phyloP scores from a whole-genome alignment of 2,329 filamentous ascomycete species.

The Cladosporium sp. region DNA sequence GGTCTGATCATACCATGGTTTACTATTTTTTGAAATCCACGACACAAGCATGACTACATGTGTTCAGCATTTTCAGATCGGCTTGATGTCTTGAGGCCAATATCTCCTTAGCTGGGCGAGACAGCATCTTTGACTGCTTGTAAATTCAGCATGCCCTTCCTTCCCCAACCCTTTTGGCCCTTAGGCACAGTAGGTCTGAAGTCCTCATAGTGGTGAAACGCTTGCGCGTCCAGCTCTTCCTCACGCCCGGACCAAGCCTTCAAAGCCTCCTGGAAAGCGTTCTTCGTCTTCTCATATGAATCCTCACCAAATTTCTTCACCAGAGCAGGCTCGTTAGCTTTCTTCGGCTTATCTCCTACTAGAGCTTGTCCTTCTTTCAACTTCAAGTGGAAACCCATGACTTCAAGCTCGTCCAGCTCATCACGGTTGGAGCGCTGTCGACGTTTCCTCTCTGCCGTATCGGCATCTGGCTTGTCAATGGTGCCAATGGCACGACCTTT shows the following conservation, averaged over 20 bases:
- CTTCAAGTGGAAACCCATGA: constrained; percentile 31
- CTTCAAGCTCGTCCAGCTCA: constrained; percentile 23
- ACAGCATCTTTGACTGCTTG: constrained; percentile 16
- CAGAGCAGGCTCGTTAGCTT: constrained; percentile 22
- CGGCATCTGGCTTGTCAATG: constrained; percentile 22
- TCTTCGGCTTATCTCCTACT: constrained; percentile 21
- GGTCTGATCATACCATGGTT: too few species aligned
- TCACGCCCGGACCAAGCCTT: constrained; percentile 24
- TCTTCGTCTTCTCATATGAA: constrained; percentile 21
- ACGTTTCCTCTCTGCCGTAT: constrained; percentile 18
- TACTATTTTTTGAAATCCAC: too few species aligned
- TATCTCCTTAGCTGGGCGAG: background rate
- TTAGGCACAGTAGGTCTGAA: constrained; percentile 26
- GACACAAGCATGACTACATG: too few species aligned
- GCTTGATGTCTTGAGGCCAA: too few species aligned
- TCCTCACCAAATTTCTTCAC: constrained; percentile 24
- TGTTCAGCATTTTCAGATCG: background rate
- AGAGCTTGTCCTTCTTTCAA: constrained; percentile 25
- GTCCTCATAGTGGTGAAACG: constrained; percentile 30
- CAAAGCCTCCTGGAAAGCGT: constrained; percentile 19
- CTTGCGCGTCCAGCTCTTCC: constrained; percentile 24
- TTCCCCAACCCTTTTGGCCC: constrained; percentile 31
- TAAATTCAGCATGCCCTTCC: constrained; percentile 25
- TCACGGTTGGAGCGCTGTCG: constrained; percentile 18
- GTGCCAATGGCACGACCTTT: constrained; percentile 32